phyloP scores from a whole-genome alignment of 208 protist species.

The Phytomonas francai region DNA sequence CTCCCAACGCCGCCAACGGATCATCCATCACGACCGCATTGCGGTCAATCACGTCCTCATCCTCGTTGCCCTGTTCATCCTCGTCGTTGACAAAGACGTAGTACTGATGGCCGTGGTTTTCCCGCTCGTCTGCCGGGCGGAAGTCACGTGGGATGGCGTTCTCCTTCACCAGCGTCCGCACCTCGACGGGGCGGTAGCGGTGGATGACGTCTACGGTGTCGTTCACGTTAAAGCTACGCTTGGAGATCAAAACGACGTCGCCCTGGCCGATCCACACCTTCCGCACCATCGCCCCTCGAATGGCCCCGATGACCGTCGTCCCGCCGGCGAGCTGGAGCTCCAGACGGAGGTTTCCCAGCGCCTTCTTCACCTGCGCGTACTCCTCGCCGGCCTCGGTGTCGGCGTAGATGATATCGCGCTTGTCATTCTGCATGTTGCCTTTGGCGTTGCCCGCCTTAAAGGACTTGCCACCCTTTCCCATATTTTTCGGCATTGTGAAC shows the following conservation, averaged over 20 bases:
- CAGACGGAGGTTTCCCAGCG: constrained; percentile 96
- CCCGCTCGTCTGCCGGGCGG: constrained; percentile 57
- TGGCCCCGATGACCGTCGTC: constrained; percentile 63
- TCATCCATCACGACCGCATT: constrained; percentile 69
- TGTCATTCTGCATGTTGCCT: constrained; percentile 90
- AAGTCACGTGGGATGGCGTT: constrained; percentile 81
- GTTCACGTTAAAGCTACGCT: constrained; percentile 75
- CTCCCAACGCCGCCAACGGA: constrained; percentile 50
- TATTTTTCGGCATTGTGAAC: constrained; percentile 90
- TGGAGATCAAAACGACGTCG: constrained; percentile 75
- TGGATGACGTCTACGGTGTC: constrained; percentile 83
- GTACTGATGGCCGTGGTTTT: constrained; percentile 42
- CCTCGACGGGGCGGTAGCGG: constrained; percentile 60
- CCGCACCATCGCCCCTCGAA: constrained; percentile 82
- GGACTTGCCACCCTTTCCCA: constrained; percentile 95
- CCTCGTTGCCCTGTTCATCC: constrained; percentile 39
- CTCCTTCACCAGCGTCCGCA: constrained; percentile 68
- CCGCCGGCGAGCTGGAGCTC: constrained; percentile 87
- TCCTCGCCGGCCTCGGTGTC: constrained; percentile 95
- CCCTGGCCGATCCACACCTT: constrained; percentile 75
- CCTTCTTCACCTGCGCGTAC: constrained; percentile 95
- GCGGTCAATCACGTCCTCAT: constrained; percentile 49
- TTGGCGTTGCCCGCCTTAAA: constrained; percentile 93
- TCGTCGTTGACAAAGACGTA: constrained; percentile 81
- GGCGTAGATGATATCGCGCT: constrained; percentile 94